Evolutionary conservation across 176 grass and related monocot species (phyloP), one percentile per base, ranked within the genome.

Genomic region (Coix lacrymajobi): DNA sequence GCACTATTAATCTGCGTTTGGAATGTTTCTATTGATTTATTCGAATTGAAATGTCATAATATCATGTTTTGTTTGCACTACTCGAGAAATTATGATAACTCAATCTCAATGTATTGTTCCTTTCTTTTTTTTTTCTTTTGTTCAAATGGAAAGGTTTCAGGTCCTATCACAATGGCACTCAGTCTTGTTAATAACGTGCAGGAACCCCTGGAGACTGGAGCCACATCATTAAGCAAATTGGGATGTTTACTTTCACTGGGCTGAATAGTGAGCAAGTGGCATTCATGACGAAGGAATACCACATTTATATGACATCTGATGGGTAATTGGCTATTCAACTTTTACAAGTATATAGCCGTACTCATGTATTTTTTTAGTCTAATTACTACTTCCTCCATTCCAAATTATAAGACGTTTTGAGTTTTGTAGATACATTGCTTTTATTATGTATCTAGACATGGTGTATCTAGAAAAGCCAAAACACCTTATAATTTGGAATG

Each of bases 281-380:
- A 31, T 99, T 99, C 81, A 99, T 99, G 96, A 99, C 87, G 20
- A 81, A 88, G 32, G 93, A 99, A 70, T 96, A 89, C 82, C 91
- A 99, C 80, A 94, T 99, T 85, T 99, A 99, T 83, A 94, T 99
- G 96, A 99, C 96, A 79, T 92, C 96, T 46, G 96, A 99, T 89
- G 96, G 96, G 96, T 96, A 96, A 90, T 80, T 82, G 9, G 64
- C 66, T 77, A 73, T 62, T 57, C 34, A 65, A 33, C 30, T 19
- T 24, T 31, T 67, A 41, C 28, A 31, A 52, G 14, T 72, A 26
- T 10, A 65, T 56, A 31, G 11, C 22, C 25, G 31, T 20, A 67
- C 8, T 68, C 31, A 7, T 67, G 11, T 37, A 16, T 54, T 9
- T 13, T 66, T 15, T 45, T 65, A n/a, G 11, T 9, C 19, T 65